Conservation (phyloP, 2,329 filamentous ascomycete genomes). For the Trichoderma lentiforme region DNA sequence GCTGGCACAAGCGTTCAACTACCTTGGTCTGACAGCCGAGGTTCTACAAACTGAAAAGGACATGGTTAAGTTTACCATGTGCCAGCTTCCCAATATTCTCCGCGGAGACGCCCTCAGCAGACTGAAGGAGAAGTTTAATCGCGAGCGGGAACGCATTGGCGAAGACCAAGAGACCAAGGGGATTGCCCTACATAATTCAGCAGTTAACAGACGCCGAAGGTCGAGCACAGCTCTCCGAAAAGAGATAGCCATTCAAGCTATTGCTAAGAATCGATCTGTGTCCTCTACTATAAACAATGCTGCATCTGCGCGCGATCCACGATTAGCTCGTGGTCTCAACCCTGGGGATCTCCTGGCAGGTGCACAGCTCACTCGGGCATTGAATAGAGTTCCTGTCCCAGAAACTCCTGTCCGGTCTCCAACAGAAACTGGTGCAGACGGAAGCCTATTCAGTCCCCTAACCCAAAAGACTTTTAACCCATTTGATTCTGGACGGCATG, state of each 20-base stretch:
- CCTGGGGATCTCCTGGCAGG: conserved; percentile 80
- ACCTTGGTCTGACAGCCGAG: conserved; percentile 86
- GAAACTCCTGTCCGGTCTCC: conserved; percentile 20
- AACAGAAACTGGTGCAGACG: conserved; percentile 29
- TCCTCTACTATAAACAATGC: conserved; percentile 43
- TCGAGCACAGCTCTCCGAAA: conserved; percentile 74
- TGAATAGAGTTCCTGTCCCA: conserved; percentile 18
- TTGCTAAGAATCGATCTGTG: conserved; percentile 45
- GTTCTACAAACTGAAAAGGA: conserved; percentile 89
- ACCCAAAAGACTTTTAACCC: conserved; percentile 53
- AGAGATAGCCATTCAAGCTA: conserved; percentile 72
- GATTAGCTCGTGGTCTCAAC: conserved; percentile 51
- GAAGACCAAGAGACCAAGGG: conserved; percentile 80
- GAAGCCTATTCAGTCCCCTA: conserved; percentile 43
- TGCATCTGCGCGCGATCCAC: conserved; percentile 40
- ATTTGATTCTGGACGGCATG: conserved; percentile 51
- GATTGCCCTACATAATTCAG: conserved; percentile 86
- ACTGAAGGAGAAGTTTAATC: conserved; percentile 87
- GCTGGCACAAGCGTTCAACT: conserved; percentile 88
- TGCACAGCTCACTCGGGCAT: conserved; percentile 63
- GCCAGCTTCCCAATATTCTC: conserved; percentile 86
- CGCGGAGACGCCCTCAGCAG: conserved; percentile 78
- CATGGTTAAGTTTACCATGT: conserved; percentile 89
- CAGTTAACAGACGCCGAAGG: conserved; percentile 61
- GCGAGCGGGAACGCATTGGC: conserved; percentile 77